phyloP scores from a whole-genome alignment of 345 rosid species.

The Eucalyptus sp. region DNA sequence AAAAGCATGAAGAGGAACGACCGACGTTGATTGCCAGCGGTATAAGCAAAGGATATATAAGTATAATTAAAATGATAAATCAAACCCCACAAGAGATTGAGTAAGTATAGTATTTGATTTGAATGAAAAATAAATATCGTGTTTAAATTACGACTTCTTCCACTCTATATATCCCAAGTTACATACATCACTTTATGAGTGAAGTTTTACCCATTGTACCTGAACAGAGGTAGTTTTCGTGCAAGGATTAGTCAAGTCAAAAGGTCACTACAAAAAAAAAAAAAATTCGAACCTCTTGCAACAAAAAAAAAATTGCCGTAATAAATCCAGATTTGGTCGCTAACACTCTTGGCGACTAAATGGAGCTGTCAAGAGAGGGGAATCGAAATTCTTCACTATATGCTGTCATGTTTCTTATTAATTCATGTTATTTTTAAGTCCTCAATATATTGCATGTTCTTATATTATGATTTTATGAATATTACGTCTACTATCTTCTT shows the following conservation, averaged over 20 bases:
- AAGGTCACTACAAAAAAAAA: background rate
- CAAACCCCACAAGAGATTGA: background rate
- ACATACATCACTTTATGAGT: background rate
- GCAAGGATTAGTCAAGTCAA: background rate
- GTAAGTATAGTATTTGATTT: background rate
- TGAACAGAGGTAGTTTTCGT: background rate
- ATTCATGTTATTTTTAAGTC: background rate
- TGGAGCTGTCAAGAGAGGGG: background rate
- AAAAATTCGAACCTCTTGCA: background rate
- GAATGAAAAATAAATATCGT: background rate
- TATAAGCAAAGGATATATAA: background rate
- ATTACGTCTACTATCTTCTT: background rate
- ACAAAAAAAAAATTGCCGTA: accelerated
- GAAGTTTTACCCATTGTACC: background rate
- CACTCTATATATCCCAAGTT: background rate
- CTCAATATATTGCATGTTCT: background rate
- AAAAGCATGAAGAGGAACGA: background rate
- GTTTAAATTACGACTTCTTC: background rate
- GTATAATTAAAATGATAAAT: background rate
- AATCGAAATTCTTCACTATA: background rate
- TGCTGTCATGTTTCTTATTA: background rate
- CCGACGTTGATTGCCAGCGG: background rate
- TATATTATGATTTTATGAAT: background rate
- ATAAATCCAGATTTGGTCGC: background rate
- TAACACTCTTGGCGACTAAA: background rate